A percentile compares a stretch with the other conserved stretches of the same genome.
Evolutionary conservation across 441 rosid genomes (phyloP).

Genomic region (Brassica balearica): DNA sequence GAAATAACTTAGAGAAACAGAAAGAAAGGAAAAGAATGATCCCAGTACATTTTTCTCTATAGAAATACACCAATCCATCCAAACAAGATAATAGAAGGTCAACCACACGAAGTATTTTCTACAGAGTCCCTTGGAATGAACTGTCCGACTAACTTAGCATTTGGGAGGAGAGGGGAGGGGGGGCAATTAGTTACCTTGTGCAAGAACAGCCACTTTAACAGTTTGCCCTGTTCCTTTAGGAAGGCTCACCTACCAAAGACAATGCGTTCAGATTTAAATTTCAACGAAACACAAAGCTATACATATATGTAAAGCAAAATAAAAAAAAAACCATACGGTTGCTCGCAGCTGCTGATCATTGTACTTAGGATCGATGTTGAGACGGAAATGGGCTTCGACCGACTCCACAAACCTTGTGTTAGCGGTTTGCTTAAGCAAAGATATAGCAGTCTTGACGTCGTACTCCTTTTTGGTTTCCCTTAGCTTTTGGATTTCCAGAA

Average conservation of each 20-base stretch:
- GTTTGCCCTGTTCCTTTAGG: too few species aligned
- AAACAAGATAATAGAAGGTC: conserved; percentile 3
- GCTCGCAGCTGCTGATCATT: conserved; percentile 99
- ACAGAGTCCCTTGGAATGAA: not conserved
- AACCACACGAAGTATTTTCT: not conserved
- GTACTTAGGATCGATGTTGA: conserved; percentile 95
- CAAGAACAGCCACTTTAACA: too few species aligned
- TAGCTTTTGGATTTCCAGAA: conserved; percentile 95
- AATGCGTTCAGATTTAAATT: too few species aligned
- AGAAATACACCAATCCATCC: conserved; percentile 2
- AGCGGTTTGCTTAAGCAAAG: conserved; percentile 82
- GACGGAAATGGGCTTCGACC: conserved; percentile 98
- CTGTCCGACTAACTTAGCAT: too few species aligned
- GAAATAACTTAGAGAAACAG: conserved; percentile 7
- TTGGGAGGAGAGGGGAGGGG: too few species aligned
- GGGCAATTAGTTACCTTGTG: too few species aligned
- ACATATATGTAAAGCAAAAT: too few species aligned
- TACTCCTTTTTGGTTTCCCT: conserved; percentile 90
- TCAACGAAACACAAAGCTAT: too few species aligned
- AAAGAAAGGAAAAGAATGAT: not conserved
- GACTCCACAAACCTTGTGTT: conserved; percentile 85
- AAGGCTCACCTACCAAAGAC: too few species aligned
- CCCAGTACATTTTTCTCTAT: not conserved
- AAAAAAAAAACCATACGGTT: conserved; percentile 58
- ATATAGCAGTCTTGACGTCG: conserved; percentile 74